A percentile compares a stretch with the other conserved stretches of the same genome.
These are phyloP conservation scores for Hawksworthiomyces lignivorus DNA, from an alignment of 2,329 filamentous ascomycete genomes.

Conservation along the genomic window DNA sequence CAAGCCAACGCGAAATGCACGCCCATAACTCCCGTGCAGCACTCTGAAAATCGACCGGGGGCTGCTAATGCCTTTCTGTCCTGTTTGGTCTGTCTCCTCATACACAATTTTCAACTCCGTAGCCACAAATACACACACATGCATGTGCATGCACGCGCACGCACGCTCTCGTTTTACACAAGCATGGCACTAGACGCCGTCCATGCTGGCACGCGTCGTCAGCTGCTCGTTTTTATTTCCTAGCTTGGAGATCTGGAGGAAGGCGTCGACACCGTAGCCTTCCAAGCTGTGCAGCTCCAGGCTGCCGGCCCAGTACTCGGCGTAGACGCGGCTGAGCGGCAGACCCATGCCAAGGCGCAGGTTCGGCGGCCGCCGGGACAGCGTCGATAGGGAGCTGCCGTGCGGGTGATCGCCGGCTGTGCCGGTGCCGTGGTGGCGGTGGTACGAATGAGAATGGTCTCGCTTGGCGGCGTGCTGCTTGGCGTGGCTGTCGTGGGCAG, in stretches of 20 bases:
- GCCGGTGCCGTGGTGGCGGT: constrained; percentile 22
- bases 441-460: too few relatives aligned
- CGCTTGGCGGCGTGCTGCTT: constrained; percentile 1
- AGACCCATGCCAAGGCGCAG: constrained; percentile 86
- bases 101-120: too few relatives aligned
- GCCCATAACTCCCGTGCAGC: too few relatives aligned
- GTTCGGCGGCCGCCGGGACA: constrained; percentile 78
- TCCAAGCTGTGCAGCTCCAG: constrained; percentile 87
- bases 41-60: too few relatives aligned
- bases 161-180: too few relatives aligned
- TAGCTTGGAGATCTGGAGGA: constrained; percentile 90
- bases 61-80: too few relatives aligned
- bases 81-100: too few relatives aligned
- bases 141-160: too few relatives aligned
- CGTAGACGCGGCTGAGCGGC: constrained; percentile 88
- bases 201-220: constrained; percentile 67
- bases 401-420: constrained; percentile 4
- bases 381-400: constrained; percentile 62
- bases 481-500: neutral
- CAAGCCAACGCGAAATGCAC: too few relatives aligned
- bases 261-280: constrained; percentile 92
- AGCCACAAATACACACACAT: too few relatives aligned
- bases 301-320: constrained; percentile 95
- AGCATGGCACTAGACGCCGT: constrained; percentile 50
- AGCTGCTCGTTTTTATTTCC: constrained; percentile 98